These are phyloP conservation scores for Aaosphaeria pasadenensis DNA, from an alignment of 2,329 filamentous ascomycete species.

Conservation along the genomic window DNA sequence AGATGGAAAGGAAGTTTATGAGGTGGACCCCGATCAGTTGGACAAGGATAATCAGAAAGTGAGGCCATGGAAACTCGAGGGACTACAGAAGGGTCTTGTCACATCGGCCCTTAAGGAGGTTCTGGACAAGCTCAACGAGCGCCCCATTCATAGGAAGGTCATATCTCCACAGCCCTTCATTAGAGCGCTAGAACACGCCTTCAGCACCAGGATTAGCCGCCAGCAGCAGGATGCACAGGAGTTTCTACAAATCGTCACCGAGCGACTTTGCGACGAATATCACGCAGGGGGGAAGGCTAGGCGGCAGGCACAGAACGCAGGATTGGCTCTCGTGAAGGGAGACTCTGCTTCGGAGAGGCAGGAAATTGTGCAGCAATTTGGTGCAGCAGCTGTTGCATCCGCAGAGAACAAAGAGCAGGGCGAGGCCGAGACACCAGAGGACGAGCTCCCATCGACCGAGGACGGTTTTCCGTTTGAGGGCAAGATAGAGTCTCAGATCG, in stretches of 20 bases:
- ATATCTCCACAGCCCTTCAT: conserved; percentile 88
- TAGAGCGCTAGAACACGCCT: conserved; percentile 76
- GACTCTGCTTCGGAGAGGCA: conserved; percentile 15
- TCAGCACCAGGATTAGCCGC: conserved; percentile 84
- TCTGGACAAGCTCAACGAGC: conserved; percentile 86
- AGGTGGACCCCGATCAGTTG: conserved; percentile 52
- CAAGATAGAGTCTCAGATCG: conserved; percentile 87
- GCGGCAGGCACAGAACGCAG: conserved; percentile 47
- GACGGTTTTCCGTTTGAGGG: conserved; percentile 90
- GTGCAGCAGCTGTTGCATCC: conserved; percentile 13
- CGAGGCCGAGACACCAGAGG: conserved; percentile 5
- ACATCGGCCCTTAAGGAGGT: conserved; percentile 89
- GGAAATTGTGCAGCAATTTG: conserved; percentile 26
- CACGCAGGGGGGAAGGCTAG: conserved; percentile 78
- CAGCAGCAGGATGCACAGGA: conserved; percentile 98
- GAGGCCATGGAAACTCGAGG: conserved; percentile 50
- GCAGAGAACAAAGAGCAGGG: conserved; percentile 24
- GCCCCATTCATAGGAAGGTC: conserved; percentile 89
- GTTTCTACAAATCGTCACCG: conserved; percentile 89
- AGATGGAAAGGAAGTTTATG: conserved; percentile 74
- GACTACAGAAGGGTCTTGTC: conserved; percentile 75
- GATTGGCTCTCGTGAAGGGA: conserved; percentile 13
- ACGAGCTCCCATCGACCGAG: conserved; percentile 40
- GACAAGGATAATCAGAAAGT: conserved; percentile 39
- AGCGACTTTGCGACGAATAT: conserved; percentile 91